Conservation (phyloP, 2,329 filamentous ascomycete genomes). For the Onygena corvina region DNA sequence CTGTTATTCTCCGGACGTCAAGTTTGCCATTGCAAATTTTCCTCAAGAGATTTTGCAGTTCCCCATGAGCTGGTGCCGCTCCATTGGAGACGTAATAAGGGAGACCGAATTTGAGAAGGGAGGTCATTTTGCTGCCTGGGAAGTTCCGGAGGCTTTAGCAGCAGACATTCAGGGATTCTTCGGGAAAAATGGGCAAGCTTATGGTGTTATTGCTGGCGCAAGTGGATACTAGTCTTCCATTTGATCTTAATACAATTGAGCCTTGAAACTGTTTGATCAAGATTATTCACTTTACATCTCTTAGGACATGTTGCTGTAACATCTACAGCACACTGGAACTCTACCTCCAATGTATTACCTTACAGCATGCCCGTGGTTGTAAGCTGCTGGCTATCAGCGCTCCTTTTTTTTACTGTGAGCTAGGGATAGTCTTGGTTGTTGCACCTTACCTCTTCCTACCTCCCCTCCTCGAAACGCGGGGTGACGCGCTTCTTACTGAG, state of each 20-base stretch:
- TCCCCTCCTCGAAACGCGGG: not conserved
- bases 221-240: slow-evolving; percentile 20
- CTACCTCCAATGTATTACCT: not conserved
- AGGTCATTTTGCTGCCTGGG: slow-evolving; percentile 45
- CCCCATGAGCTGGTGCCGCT: slow-evolving; percentile 40
- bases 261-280: not conserved
- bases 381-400: no score
- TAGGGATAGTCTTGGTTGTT: not conserved
- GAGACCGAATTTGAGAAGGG: slow-evolving; percentile 36
- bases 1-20: slow-evolving; percentile 37
- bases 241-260: not conserved
- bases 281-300: no score
- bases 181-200: slow-evolving; percentile 31
- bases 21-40: slow-evolving; percentile 42
- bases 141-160: slow-evolving; percentile 37
- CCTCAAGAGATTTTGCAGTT: slow-evolving; percentile 40
- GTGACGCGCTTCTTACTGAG: not conserved
- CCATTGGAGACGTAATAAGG: slow-evolving; percentile 41
- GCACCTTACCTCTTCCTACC: no score
- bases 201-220: slow-evolving; percentile 24
- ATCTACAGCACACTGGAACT: no score
- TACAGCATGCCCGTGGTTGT: no score
- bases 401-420: no score
- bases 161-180: slow-evolving; percentile 40
- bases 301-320: no score